These are phyloP conservation scores for Elongisporangium anandrum DNA, from an alignment of 352 stramenopile genomes.

Conservation along the genomic window DNA sequence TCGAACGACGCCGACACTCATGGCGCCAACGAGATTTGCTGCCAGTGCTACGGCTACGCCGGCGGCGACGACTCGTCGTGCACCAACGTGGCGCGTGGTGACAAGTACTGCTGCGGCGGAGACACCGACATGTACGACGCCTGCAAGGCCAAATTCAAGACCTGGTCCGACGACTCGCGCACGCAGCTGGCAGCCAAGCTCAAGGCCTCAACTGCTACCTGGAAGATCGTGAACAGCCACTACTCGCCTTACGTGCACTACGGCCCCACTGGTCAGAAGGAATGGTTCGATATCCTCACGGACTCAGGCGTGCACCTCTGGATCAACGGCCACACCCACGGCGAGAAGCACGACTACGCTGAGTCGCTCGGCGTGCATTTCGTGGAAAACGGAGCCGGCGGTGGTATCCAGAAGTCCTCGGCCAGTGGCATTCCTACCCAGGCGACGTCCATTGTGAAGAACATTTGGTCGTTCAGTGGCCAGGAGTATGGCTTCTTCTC, in stretches of 20 bases:
- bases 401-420: constrained; percentile 70
- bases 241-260: constrained; percentile 60
- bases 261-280: constrained; percentile 21
- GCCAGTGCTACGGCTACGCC: constrained; percentile 56
- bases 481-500: constrained; percentile 71
- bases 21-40: constrained; percentile 44
- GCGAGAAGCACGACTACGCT: constrained; percentile 61
- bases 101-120: constrained; percentile 32
- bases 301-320: constrained; percentile 31
- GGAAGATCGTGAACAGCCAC: constrained; percentile 70
- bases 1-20: constrained; percentile 50
- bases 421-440: constrained; percentile 55
- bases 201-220: constrained; percentile 45
- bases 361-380: constrained; percentile 56
- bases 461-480: constrained; percentile 55
- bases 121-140: constrained; percentile 33
- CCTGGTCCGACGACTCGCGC: constrained; percentile 45
- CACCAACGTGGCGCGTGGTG: constrained; percentile 30
- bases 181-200: constrained; percentile 35
- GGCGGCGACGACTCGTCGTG: constrained; percentile 29
- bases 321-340: constrained; percentile 62
- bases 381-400: constrained; percentile 68
- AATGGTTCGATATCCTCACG: constrained; percentile 48
- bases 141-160: constrained; percentile 32
- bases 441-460: constrained; percentile 37